Evolutionary conservation across 163 green algal species (phyloP), one percentile per base, ranked within the genome.

Genomic region (Scenedesmus sp.): DNA sequence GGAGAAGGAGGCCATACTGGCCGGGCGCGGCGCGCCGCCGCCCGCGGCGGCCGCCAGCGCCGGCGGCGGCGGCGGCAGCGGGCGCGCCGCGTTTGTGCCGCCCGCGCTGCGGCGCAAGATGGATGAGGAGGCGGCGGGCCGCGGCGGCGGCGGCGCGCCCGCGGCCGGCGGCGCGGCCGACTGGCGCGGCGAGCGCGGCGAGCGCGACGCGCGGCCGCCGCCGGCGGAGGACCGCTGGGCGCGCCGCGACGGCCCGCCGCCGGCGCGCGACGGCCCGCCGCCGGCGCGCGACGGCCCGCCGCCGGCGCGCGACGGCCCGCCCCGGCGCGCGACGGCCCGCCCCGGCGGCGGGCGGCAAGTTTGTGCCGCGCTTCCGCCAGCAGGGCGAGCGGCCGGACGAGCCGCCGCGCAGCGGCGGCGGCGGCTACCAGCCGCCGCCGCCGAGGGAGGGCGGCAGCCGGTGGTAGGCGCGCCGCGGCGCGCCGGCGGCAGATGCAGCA

Each of bases 1-100:
- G 60, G 86, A 91, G 60, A 80, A 83, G 60, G 84, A 64, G 7
- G 67, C 53, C 3, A 36, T 54, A 3, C 62, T 81, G 45, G 22
- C 33, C n/a, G 62, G 73, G 5, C 33, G 34, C 2, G 11, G 45
- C 28, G 31, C 47, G 2, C 10, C 47, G n/a, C 28, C 69, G 33
- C 24, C 53, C 20, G 36, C 74, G 24, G 60, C 73, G 44, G 54
- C 70, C 22, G 56, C 70, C 3, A 28, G 47, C 11, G 47, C 73
- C 53, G 51, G 63, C 50, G 60, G 42, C 39, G 73, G 15, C 22
- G 50, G 20, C 36, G 50, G 22, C 15, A 15, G 47, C 39, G 62
- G 29, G 14, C 44, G 60, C 24, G 74, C 62, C 45, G 58, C 47
- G 62, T 82, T 75, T 64, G 34, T 82, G 10, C 74, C 74, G 15